A percentile compares a stretch with the other conserved stretches of the same genome.
These are phyloP conservation scores for Apostasia ramifera DNA, from an alignment of 106 monocot genomes.

Conservation along the genomic window DNA sequence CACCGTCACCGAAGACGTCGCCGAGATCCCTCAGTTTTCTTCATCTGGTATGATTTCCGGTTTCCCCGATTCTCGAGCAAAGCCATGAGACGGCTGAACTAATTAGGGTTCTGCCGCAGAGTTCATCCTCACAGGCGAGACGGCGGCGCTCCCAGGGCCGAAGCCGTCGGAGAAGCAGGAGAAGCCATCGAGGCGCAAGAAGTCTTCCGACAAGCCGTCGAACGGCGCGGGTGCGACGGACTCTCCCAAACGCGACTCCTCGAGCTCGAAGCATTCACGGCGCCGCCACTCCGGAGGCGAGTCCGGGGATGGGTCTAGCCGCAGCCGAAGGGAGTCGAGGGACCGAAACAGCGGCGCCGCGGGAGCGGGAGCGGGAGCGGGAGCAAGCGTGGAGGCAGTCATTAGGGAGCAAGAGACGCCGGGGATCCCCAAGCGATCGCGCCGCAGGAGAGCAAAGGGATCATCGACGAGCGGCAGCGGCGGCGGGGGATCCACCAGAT, in stretches of 20 bases:
- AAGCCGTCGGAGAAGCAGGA: not conserved
- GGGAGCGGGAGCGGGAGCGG: not conserved
- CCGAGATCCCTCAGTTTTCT: not conserved
- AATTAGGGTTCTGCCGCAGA: not conserved
- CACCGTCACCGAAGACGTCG: not conserved
- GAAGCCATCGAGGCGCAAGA: constrained; percentile 6
- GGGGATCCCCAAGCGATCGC: constrained; percentile 6
- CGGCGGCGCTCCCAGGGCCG: not conserved
- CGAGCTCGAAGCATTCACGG: not conserved
- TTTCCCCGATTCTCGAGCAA: no score
- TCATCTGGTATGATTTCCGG: not conserved
- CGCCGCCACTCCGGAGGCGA: not conserved
- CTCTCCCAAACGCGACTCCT: not conserved
- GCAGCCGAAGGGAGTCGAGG: no score
- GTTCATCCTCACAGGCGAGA: not conserved
- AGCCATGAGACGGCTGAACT: no score
- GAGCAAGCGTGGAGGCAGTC: not conserved
- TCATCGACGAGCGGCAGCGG: not conserved
- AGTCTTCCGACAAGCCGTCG: not conserved
- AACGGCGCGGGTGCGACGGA: no score
- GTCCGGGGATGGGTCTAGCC: not conserved
- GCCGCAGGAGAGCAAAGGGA: not conserved
- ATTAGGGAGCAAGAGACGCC: not conserved
- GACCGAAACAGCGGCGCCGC: not conserved
- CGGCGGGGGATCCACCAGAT: not conserved